phyloP scores from a whole-genome alignment of 2,329 filamentous ascomycete genomes.

The Gaeumannomyces tritici region DNA sequence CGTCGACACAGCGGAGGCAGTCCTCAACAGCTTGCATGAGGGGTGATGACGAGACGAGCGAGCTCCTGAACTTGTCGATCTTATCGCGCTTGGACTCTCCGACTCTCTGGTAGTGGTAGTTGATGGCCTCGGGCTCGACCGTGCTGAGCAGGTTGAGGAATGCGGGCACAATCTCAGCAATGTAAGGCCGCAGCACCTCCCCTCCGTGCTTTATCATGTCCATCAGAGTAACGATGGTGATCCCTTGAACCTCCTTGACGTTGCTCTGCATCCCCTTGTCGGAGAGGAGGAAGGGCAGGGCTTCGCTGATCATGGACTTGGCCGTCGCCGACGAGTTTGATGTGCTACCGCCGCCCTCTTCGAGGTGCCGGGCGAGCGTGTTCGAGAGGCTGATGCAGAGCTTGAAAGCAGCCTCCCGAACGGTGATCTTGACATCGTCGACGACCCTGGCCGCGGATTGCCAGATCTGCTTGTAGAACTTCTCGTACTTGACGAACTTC shows the following conservation, averaged over 20 bases:
- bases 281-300: conserved; percentile 83
- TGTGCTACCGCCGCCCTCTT: conserved; percentile 50
- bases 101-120: conserved; percentile 86
- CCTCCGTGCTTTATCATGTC: conserved; percentile 86
- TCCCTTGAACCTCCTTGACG: conserved; percentile 77
- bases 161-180: conserved; percentile 71
- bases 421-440: conserved; percentile 91
- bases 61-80: conserved; percentile 79
- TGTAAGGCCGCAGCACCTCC: conserved; percentile 68
- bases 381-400: conserved; percentile 80
- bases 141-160: conserved; percentile 77
- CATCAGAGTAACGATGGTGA: conserved; percentile 74
- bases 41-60: conserved; percentile 73
- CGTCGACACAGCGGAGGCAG: conserved; percentile 76
- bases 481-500: conserved; percentile 67
- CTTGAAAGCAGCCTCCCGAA: conserved; percentile 69
- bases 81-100: conserved; percentile 80
- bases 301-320: conserved; percentile 71
- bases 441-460: conserved; percentile 78
- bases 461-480: conserved; percentile 80
- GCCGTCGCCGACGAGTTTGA: conserved; percentile 46
- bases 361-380: conserved; percentile 74
- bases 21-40: conserved; percentile 89
- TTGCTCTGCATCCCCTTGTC: conserved; percentile 82
- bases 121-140: conserved; percentile 79